Evolutionary conservation across 2,329 filamentous ascomycete species (phyloP).

Genomic region (Trichoderma polysporum): DNA sequence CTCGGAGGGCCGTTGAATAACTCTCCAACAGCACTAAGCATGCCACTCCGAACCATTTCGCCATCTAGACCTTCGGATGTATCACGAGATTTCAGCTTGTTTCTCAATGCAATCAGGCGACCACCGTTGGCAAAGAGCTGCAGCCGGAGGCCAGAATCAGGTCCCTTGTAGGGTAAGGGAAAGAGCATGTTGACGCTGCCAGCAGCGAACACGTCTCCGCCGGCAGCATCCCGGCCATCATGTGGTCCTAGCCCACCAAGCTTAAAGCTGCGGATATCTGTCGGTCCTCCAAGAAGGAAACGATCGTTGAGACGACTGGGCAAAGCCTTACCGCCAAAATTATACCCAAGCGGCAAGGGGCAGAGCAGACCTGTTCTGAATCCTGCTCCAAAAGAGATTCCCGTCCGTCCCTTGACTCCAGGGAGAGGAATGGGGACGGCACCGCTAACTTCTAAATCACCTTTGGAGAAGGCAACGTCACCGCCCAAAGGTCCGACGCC

Average conservation of each 20-base stretch:
- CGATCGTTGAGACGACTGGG: slow-evolving; percentile 88
- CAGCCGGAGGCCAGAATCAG: slow-evolving; percentile 79
- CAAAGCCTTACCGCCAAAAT: slow-evolving; percentile 50
- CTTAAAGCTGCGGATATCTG: slow-evolving; percentile 91
- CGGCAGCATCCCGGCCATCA: slow-evolving; percentile 81
- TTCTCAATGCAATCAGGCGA: slow-evolving; percentile 73
- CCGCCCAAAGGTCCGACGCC: slow-evolving; percentile 80
- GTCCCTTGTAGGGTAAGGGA: slow-evolving; percentile 77
- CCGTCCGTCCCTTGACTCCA: slow-evolving; percentile 65
- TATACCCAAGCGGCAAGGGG: slow-evolving; percentile 68
- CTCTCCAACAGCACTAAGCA: slow-evolving; percentile 65
- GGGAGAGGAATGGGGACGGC: slow-evolving; percentile 73
- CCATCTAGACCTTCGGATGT: slow-evolving; percentile 38
- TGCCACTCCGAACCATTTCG: slow-evolving; percentile 50
- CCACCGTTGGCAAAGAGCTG: slow-evolving; percentile 93
- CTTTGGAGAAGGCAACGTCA: slow-evolving; percentile 91
- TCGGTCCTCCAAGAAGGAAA: slow-evolving; percentile 91
- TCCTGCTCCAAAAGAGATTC: slow-evolving; percentile 79
- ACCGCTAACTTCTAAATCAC: slow-evolving; percentile 78
- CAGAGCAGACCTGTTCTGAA: slow-evolving; percentile 80
- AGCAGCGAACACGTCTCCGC: slow-evolving; percentile 89
- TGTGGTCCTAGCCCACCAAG: slow-evolving; percentile 85
- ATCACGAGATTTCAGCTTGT: slow-evolving; percentile 50
- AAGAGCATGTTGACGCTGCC: slow-evolving; percentile 83
- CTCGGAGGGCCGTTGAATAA: slow-evolving; percentile 77